Evolutionary conservation across 169 alveolate genomes (phyloP), one percentile per base, ranked within the genome.

Genomic region (Plasmodium gaboni): DNA sequence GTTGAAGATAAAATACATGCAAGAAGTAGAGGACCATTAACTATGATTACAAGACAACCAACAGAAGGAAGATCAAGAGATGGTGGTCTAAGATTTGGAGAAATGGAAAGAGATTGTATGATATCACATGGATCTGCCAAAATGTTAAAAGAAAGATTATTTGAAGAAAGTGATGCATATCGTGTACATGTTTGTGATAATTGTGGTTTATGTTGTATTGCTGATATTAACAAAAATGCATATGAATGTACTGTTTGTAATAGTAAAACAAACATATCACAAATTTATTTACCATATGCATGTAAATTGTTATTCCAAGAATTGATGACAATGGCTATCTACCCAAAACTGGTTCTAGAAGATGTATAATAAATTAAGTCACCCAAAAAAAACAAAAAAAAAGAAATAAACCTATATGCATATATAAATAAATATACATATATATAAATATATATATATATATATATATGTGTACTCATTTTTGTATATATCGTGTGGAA

Each of bases 71-170:
- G 99, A 76, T 97, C 99, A 17, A 91, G 99, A 89, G 99, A 96
- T 60, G 99, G 99, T 24, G 99, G 99, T 5, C 96, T 98, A 15
- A 90, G 99, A 80, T 99, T 99, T 89, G 99, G 99, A n/a, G 99
- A 99, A 94, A 98, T 99, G 99, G 99, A 99, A 93, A 97, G 99
- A 44, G 99, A 99, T 89, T 99, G 99, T 90, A 99, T 99, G 99
- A 98, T 99, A 42, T 97, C 99, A 10, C 99, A 99, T 94, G 99
- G 99, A 1, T 99, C 99, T 22, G 99, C 99, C 32, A 98, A 99
- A 83, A 98, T 99, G 98, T 93, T 98, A 44, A 99, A 99, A 93
- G 99, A 99, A 91, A 94, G 99, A 67, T 97, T 98, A 42, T 98
- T 98, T 89, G 99, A 98, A 74, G 99, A 98, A 51, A 96, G 99